Conservation (phyloP, 805 yeast species). For the Candida xiaguanensis region DNA sequence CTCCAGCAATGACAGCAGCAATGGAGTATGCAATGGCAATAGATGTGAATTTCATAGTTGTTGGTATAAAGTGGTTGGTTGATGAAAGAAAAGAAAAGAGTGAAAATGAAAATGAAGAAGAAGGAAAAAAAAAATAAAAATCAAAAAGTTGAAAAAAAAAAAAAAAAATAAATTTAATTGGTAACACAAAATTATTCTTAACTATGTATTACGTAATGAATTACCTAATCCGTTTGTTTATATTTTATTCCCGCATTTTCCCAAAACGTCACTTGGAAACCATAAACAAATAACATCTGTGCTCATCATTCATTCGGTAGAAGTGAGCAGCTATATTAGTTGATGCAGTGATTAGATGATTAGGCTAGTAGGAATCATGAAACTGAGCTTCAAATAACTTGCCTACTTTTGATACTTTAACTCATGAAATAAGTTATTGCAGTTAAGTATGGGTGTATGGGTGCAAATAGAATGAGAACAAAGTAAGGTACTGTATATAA, state of each 20-base stretch:
- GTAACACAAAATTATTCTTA: neutral
- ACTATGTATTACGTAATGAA: neutral
- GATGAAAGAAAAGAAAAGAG: neutral
- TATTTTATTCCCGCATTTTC: slow-evolving; percentile 2
- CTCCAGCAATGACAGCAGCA: slow-evolving; percentile 1
- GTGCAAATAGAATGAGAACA: no score
- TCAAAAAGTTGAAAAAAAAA: neutral
- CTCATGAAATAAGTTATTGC: no score
- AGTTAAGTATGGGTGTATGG: no score
- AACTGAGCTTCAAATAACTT: no score
- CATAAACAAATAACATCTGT: neutral
- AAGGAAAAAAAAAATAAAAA: slow-evolving; percentile 1
- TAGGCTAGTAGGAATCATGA: no score
- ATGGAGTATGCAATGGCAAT: neutral
- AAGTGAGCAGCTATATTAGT: no score
- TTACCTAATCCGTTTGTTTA: neutral
- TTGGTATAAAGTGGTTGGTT: neutral
- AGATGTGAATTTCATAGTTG: slow-evolving; percentile 5
- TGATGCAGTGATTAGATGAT: no score
- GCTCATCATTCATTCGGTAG: no score
- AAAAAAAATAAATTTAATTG: neutral
- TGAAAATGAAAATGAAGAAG: neutral
- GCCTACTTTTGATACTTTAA: no score
- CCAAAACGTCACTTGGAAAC: neutral
- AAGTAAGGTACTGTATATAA: neutral